phyloP scores from a whole-genome alignment of 2,329 filamentous ascomycete species.

The Neocatenulostroma microsporum region DNA sequence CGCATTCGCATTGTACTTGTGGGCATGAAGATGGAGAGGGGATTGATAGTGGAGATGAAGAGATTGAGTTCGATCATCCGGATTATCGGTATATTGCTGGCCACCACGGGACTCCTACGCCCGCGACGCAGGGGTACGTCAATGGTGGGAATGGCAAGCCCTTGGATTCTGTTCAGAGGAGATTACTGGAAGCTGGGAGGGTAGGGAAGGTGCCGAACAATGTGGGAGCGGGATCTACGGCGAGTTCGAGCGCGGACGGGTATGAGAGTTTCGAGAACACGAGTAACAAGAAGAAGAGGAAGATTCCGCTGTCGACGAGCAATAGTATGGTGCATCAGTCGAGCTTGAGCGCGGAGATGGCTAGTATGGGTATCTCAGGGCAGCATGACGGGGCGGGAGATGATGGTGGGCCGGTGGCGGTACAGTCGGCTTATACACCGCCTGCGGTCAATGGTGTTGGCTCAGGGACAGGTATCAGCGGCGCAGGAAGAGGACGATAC shows the following conservation, averaged over 20 bases:
- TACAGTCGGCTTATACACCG: conserved; percentile 46
- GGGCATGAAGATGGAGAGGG: conserved; percentile 33
- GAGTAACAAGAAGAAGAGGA: conserved; percentile 98
- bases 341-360: conserved; percentile 54
- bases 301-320: conserved; percentile 77
- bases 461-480: conserved; percentile 63
- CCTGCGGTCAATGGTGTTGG: conserved; percentile 18
- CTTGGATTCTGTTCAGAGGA: conserved; percentile 27
- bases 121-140: conserved; percentile 1
- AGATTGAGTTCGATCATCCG: conserved; percentile 35
- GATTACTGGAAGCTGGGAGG: conserved; percentile 26
- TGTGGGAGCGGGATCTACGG: conserved; percentile 53
- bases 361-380: conserved; percentile 52
- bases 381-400: conserved; percentile 30
- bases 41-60: conserved; percentile 56
- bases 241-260: conserved; percentile 64
- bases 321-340: conserved; percentile 36
- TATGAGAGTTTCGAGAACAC: conserved; percentile 98
- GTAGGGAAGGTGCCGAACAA: conserved; percentile 18
- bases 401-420: conserved; percentile 28
- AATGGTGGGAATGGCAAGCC: conserved; percentile 21
- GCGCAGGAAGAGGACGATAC: conserved; percentile 75
- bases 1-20: conserved; percentile 35
- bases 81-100: conserved; percentile 27
- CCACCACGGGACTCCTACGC: conserved; percentile 3